Evolutionary conservation across 495 filamentous ascomycete species (phyloP).

Genomic region (Talaromyces thailandensis): DNA sequence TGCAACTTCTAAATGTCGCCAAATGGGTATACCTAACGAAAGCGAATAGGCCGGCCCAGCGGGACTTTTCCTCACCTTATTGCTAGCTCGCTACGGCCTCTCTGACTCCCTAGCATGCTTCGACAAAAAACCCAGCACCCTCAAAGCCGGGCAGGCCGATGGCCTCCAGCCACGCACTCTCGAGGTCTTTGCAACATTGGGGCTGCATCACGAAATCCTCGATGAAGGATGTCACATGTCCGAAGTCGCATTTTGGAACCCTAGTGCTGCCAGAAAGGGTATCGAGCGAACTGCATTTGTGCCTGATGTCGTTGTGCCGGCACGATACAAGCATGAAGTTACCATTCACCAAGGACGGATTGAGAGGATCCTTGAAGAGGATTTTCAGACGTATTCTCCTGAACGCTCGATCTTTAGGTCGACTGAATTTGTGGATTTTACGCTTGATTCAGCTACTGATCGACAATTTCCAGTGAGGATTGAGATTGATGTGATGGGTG

Average conservation of each 20-base stretch:
- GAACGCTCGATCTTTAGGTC: constrained; percentile 32
- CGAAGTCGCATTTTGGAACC: constrained; percentile 42
- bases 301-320: constrained; percentile 35
- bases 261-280: constrained; percentile 35
- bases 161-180: constrained; percentile 52
- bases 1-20: too few relatives aligned
- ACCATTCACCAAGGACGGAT: constrained; percentile 56
- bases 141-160: constrained; percentile 54
- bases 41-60: constrained; percentile 41
- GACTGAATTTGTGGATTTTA: neutral
- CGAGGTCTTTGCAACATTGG: constrained; percentile 52
- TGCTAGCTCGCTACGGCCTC: constrained; percentile 40
- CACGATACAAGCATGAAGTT: constrained; percentile 43
- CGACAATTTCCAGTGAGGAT: neutral
- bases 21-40: constrained; percentile 10
- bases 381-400: constrained; percentile 38
- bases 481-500: neutral
- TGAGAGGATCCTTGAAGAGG: constrained; percentile 51
- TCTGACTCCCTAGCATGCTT: constrained; percentile 33
- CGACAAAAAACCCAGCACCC: constrained; percentile 31
- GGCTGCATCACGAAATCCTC: constrained; percentile 19
- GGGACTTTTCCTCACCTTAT: constrained; percentile 36
- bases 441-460: neutral
- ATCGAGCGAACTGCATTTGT: constrained; percentile 43
- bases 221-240: constrained; percentile 46